A percentile compares a stretch with the other conserved stretches of the same genome.
phyloP scores from a whole-genome alignment of 306 rosid species.

The Biancaea sappan region DNA sequence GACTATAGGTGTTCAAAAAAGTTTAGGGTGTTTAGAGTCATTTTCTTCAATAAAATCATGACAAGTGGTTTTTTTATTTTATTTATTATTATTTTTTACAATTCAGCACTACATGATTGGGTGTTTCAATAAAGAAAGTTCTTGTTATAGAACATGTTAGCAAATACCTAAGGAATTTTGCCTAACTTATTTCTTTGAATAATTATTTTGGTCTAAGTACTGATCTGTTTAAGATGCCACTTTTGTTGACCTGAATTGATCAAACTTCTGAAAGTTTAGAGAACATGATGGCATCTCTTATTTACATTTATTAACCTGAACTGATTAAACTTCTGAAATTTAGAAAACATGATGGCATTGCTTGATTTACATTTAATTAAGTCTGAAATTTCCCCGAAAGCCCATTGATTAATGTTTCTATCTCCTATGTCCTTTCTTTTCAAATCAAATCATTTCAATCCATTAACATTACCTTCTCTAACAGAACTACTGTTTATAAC shows the following conservation, averaged over 20 bases:
- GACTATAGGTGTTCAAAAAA: too few species aligned
- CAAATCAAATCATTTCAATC: constrained; percentile 16
- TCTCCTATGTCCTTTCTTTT: background rate
- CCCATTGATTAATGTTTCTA: background rate
- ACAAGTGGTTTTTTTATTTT: too few species aligned
- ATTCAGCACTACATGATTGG: too few species aligned
- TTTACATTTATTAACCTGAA: constrained; percentile 25
- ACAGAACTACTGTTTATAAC: background rate
- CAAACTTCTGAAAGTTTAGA: background rate
- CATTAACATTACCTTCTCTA: constrained; percentile 7
- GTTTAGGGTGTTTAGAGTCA: too few species aligned
- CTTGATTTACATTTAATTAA: constrained; percentile 23
- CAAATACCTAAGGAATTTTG: constrained; percentile 3
- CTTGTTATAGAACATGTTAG: too few species aligned
- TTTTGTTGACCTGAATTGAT: constrained; percentile 13
- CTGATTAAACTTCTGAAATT: background rate
- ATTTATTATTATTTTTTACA: too few species aligned
- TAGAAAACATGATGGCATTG: constrained; percentile 12
- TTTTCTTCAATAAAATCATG: too few species aligned
- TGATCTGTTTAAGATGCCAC: constrained; percentile 2
- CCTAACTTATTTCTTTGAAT: constrained; percentile 21
- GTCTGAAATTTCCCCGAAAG: background rate
- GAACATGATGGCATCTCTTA: constrained; percentile 21
- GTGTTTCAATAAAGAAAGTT: too few species aligned
- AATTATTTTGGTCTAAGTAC: constrained; percentile 7